These are phyloP conservation scores for Coemansia sp. DNA, from an alignment of 192 early-diverging fungal species.

Conservation along the genomic window DNA sequence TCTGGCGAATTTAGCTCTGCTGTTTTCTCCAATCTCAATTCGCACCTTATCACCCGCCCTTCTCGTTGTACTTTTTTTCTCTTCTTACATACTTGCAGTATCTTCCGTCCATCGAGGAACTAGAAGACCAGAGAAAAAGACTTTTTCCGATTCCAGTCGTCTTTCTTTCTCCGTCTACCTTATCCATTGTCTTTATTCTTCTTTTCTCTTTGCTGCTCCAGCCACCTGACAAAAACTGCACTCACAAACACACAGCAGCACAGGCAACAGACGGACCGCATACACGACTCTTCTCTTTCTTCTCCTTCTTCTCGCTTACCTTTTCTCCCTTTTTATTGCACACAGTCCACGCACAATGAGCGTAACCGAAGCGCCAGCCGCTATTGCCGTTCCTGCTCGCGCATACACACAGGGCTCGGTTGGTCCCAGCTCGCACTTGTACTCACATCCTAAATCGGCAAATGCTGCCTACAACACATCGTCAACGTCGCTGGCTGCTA, in stretches of 20 bases:
- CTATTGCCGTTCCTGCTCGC: constrained; percentile 45
- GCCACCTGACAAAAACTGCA: not conserved
- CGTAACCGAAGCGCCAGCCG: constrained; percentile 11
- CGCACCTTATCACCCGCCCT: not conserved
- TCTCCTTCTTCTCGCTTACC: not conserved
- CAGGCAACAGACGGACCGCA: not conserved
- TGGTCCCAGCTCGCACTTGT: constrained; percentile 19
- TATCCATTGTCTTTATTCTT: constrained; percentile 2
- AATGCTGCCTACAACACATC: constrained; percentile 5
- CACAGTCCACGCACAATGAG: constrained; percentile 18
- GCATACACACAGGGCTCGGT: constrained; percentile 45
- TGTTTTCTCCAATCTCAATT: constrained; percentile 8
- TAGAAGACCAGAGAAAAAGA: not conserved
- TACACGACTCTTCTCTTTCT: not conserved
- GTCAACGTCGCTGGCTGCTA: constrained; percentile 13
- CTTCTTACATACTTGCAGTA: not conserved
- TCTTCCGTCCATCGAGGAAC: no score
- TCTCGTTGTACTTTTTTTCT: constrained; percentile 6
- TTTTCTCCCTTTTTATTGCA: not conserved
- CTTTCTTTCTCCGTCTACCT: not conserved
- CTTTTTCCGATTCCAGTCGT: not conserved
- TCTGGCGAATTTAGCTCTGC: not conserved
- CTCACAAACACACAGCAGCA: constrained; percentile 2
- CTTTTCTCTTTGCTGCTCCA: constrained; percentile 1
- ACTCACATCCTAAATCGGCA: constrained; percentile 21